These are phyloP conservation scores for Craterostigma plantagineum DNA, from an alignment of 257 asterid species.

Conservation along the genomic window DNA sequence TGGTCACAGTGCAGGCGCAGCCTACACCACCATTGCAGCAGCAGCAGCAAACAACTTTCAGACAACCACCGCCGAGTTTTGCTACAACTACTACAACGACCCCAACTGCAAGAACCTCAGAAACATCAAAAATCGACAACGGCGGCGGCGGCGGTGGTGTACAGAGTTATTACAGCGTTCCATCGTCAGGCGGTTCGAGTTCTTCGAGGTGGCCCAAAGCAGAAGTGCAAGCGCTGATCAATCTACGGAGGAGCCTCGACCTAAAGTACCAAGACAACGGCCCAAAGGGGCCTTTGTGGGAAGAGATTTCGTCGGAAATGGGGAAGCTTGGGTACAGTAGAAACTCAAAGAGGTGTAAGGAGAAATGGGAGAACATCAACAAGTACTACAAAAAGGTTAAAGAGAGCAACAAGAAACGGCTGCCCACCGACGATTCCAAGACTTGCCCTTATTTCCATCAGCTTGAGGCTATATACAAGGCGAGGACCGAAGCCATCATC, in stretches of 20 bases:
- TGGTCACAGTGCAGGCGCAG: too few species aligned
- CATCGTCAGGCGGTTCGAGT: too few species aligned
- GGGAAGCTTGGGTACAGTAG: slow-evolving; percentile 47
- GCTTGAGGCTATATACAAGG: slow-evolving; percentile 63
- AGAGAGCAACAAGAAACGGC: slow-evolving; percentile 58
- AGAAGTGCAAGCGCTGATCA: slow-evolving; percentile 55
- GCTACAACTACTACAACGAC: not conserved
- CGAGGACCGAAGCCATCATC: slow-evolving; percentile 20
- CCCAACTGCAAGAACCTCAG: slow-evolving; percentile 6
- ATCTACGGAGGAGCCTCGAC: slow-evolving; percentile 45
- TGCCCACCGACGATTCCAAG: slow-evolving; percentile 73
- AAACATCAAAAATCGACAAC: slow-evolving; percentile 9
- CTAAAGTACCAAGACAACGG: slow-evolving; percentile 61
- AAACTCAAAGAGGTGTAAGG: slow-evolving; percentile 74
- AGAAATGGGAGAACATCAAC: slow-evolving; percentile 97
- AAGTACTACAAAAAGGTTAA: slow-evolving; percentile 90
- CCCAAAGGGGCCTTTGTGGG: slow-evolving; percentile 91
- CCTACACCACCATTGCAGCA: slow-evolving; percentile 7
- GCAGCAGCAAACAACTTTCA: slow-evolving; percentile 1
- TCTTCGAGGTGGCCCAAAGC: slow-evolving; percentile 89
- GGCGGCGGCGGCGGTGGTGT: slow-evolving; percentile 28
- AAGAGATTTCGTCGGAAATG: slow-evolving; percentile 72
- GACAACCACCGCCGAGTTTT: slow-evolving; percentile 3
- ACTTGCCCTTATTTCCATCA: slow-evolving; percentile 85
- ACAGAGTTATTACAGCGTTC: too few species aligned